Percentiles rank a stretch among this genome's conserved stretches.
These are phyloP conservation scores for Peniophora sp. DNA, from an alignment of 1,284 basidiomycete species.

Conservation along the genomic window DNA sequence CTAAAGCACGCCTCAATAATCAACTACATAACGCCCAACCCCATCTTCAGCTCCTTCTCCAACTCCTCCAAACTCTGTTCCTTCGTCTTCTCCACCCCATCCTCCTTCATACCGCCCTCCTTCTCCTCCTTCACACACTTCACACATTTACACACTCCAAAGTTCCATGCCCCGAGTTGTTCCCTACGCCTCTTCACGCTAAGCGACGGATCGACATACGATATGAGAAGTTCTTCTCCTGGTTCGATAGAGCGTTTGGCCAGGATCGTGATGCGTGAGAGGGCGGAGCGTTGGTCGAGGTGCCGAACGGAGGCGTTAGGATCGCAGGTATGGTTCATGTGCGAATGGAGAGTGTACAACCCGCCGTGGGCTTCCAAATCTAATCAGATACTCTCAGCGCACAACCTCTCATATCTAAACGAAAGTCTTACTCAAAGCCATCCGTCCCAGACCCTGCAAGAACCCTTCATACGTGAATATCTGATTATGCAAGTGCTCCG, in stretches of 20 bases:
- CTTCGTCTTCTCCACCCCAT: constrained; percentile 10
- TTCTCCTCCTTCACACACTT: constrained; percentile 48
- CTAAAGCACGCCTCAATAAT: no score
- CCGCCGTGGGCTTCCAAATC: constrained; percentile 85
- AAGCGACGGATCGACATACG: constrained; percentile 69
- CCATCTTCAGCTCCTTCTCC: constrained; percentile 40
- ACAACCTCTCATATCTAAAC: no score
- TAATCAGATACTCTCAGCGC: constrained; percentile 17
- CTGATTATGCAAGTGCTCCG: constrained; percentile 40
- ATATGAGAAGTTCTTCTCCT: constrained; percentile 72
- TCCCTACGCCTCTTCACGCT: constrained; percentile 46
- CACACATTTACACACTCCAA: constrained; percentile 60
- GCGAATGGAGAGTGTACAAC: constrained; percentile 79
- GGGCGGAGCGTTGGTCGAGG: constrained; percentile 52
- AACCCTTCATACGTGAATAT: constrained; percentile 75
- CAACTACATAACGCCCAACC: constrained; percentile 32
- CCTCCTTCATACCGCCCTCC: constrained; percentile 13
- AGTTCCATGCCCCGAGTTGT: constrained; percentile 68
- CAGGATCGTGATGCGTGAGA: constrained; percentile 65
- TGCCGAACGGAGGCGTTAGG: constrained; percentile 76
- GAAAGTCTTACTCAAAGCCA: constrained; percentile 75
- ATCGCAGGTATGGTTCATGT: constrained; percentile 78
- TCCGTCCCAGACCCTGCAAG: constrained; percentile 67
- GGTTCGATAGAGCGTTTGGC: constrained; percentile 55
- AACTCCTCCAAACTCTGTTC: constrained; percentile 24